These are phyloP conservation scores for Candida smagusa DNA, from an alignment of 1,139 yeast genomes.

Conservation along the genomic window DNA sequence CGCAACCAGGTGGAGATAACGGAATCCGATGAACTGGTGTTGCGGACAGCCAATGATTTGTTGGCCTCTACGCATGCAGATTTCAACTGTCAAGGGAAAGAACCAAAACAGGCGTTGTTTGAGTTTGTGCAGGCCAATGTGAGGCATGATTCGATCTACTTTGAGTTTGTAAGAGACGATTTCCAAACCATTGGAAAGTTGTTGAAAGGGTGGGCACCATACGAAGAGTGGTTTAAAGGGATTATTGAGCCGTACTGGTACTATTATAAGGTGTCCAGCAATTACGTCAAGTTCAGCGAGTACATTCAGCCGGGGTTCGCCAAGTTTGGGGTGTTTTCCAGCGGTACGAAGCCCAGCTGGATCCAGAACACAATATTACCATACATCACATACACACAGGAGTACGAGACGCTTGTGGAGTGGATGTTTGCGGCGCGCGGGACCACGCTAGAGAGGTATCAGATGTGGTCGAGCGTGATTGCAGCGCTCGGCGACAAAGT, in stretches of 20 bases:
- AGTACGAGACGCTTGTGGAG: slow-evolving; percentile 22
- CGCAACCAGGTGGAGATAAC: slow-evolving; percentile 1
- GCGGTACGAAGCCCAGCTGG: slow-evolving; percentile 21
- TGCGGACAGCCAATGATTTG: slow-evolving; percentile 18
- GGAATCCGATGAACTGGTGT: background rate
- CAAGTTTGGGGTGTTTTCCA: slow-evolving; percentile 6
- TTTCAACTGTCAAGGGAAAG: slow-evolving; percentile 1
- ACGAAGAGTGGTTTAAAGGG: slow-evolving; percentile 28
- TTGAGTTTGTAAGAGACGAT: slow-evolving; percentile 11
- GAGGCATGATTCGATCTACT: slow-evolving; percentile 19
- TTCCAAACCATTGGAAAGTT: slow-evolving; percentile 16
- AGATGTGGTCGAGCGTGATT: slow-evolving; percentile 5
- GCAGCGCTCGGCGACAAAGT: slow-evolving; percentile 1
- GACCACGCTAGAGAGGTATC: background rate
- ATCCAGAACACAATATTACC: slow-evolving; percentile 31
- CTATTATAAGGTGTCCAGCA: slow-evolving; percentile 14
- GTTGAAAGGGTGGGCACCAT: slow-evolving; percentile 16
- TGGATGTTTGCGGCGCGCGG: slow-evolving; percentile 23
- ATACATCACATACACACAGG: slow-evolving; percentile 16
- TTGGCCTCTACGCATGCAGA: slow-evolving; percentile 1
- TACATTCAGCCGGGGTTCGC: slow-evolving; percentile 4
- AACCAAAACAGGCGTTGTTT: slow-evolving; percentile 11
- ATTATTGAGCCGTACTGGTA: slow-evolving; percentile 28
- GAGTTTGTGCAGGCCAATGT: slow-evolving; percentile 25
- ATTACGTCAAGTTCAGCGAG: slow-evolving; percentile 1